Evolutionary conservation across 148 eudicot species (phyloP).

Genomic region (Tetragonia tetragonoides): DNA sequence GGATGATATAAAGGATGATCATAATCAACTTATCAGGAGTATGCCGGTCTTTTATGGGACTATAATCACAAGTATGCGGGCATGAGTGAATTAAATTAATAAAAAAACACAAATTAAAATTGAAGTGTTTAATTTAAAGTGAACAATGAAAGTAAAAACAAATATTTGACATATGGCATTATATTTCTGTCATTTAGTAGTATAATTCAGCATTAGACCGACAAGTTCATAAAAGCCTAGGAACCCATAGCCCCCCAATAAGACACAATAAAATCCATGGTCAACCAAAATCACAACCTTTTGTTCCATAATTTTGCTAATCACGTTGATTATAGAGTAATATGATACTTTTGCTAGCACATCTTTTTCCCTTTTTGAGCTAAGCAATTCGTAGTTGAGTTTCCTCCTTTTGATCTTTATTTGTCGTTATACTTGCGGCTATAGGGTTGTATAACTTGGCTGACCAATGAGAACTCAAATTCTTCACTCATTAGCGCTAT

Average conservation of each 20-base stretch:
- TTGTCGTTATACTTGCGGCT: constrained; percentile 23
- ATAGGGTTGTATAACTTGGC: neutral
- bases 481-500: constrained; percentile 9
- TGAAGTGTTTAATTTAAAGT: too few relatives aligned
- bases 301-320: neutral
- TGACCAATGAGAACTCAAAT: constrained; percentile 28
- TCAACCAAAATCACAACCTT: constrained; percentile 22
- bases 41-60: too few relatives aligned
- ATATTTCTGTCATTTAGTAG: neutral
- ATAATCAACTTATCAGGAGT: too few relatives aligned
- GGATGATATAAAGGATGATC: too few relatives aligned
- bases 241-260: constrained; percentile 1
- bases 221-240: constrained; percentile 21
- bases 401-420: neutral
- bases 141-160: neutral
- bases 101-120: too few relatives aligned
- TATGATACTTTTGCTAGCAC: constrained; percentile 11
- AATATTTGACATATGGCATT: neutral
- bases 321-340: neutral
- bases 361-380: constrained; percentile 21
- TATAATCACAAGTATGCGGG: too few relatives aligned
- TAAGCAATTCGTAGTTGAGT: constrained; percentile 9
- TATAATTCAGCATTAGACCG: constrained; percentile 11
- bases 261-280: neutral
- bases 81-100: too few relatives aligned